A percentile compares a stretch with the other conserved stretches of the same genome.
phyloP scores from a whole-genome alignment of 2,329 filamentous ascomycete species.

The Juglanconis sp. region DNA sequence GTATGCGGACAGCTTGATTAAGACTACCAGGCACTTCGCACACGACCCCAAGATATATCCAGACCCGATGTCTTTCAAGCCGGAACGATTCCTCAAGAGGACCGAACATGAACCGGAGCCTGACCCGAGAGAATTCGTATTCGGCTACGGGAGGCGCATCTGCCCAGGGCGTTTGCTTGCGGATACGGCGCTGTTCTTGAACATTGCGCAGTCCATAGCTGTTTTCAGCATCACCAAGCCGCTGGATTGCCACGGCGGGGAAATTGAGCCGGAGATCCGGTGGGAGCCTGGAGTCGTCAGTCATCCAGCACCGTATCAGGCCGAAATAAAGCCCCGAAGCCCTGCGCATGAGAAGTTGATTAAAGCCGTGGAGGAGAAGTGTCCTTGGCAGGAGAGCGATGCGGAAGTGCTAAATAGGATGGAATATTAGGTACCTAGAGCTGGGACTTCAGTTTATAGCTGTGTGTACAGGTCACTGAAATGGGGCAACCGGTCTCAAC shows the following conservation, averaged over 20 bases:
- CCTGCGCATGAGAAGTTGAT: slow-evolving; percentile 25
- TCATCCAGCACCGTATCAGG: slow-evolving; percentile 23
- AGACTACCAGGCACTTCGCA: slow-evolving; percentile 23
- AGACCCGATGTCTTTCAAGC: slow-evolving; percentile 16
- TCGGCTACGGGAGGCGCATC: slow-evolving; percentile 18
- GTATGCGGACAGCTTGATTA: neutral
- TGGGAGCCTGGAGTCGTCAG: slow-evolving; percentile 24
- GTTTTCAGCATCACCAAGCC: slow-evolving; percentile 39
- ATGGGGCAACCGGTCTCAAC: too few relatives aligned
- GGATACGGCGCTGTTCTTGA: slow-evolving; percentile 17
- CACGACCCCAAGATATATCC: slow-evolving; percentile 15
- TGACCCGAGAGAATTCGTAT: slow-evolving; percentile 10
- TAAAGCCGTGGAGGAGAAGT: slow-evolving; percentile 18
- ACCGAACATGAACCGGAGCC: neutral
- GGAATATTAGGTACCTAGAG: neutral
- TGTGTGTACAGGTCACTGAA: too few relatives aligned
- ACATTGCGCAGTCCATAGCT: slow-evolving; percentile 34
- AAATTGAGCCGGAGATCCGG: slow-evolving; percentile 24
- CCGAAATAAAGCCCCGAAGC: slow-evolving; percentile 24
- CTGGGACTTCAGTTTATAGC: too few relatives aligned
- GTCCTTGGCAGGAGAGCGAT: slow-evolving; percentile 22
- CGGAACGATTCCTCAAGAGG: slow-evolving; percentile 19
- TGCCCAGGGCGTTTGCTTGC: slow-evolving; percentile 18
- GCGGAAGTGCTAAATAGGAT: neutral
- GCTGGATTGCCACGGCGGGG: slow-evolving; percentile 32